A percentile compares a stretch with the other conserved stretches of the same genome.
phyloP scores from a whole-genome alignment of 805 yeast genomes.

The Naumovozyma dairenensis region DNA sequence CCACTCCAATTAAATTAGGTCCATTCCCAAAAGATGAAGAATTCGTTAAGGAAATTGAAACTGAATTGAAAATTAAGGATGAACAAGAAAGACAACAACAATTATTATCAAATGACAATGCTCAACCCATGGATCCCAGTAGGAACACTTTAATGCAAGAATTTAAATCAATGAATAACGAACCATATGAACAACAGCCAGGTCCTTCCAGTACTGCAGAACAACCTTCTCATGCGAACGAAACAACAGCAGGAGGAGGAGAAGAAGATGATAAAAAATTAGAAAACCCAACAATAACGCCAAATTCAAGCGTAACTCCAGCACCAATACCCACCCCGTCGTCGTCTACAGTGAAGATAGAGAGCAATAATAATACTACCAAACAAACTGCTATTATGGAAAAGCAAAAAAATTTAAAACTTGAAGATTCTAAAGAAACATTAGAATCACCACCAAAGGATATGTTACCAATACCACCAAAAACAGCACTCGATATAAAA shows the following conservation, averaged over 20 bases:
- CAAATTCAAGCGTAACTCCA: slow-evolving; percentile 6
- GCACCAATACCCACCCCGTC: slow-evolving; percentile 16
- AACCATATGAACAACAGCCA: slow-evolving; percentile 18
- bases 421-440: slow-evolving; percentile 8
- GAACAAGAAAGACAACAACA: slow-evolving; percentile 41
- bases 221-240: slow-evolving; percentile 6
- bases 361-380: not conserved
- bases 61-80: slow-evolving; percentile 74
- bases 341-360: slow-evolving; percentile 6
- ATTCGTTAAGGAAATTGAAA: slow-evolving; percentile 71
- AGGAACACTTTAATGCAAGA: slow-evolving; percentile 50
- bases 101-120: slow-evolving; percentile 5
- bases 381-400: not conserved
- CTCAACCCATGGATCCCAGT: slow-evolving; percentile 4
- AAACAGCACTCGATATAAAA: slow-evolving; percentile 69
- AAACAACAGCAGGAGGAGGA: slow-evolving; percentile 3
- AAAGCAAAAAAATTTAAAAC: slow-evolving; percentile 7
- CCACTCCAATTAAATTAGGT: slow-evolving; percentile 62
- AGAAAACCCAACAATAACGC: slow-evolving; percentile 2
- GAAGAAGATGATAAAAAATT: slow-evolving; percentile 7
- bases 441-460: slow-evolving; percentile 66
- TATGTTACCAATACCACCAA: slow-evolving; percentile 74
- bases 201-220: too few species aligned
- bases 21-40: slow-evolving; percentile 80
- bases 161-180: slow-evolving; percentile 48